A percentile compares a stretch with the other conserved stretches of the same genome.
Conservation (phyloP, 352 stramenopile genomes). For the Phytophthora sansomeana region DNA sequence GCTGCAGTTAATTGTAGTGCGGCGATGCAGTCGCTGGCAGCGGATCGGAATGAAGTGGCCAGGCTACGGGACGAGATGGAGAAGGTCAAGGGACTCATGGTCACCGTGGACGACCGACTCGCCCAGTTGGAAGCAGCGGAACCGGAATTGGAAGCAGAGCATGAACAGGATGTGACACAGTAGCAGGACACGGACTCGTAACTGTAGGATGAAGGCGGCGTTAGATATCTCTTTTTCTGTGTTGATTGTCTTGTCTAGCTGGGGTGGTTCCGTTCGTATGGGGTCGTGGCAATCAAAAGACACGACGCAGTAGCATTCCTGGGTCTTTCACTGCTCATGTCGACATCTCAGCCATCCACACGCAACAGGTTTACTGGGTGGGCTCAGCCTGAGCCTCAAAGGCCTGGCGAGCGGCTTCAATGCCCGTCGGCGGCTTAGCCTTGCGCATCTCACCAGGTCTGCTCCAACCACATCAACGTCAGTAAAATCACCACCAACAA, state of each 20-base stretch:
- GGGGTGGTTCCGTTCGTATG: conserved; percentile 6
- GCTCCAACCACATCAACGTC: conserved; percentile 11
- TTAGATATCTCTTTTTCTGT: conserved; percentile 43
- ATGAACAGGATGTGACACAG: conserved; percentile 9
- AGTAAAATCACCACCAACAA: background rate
- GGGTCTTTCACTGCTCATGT: conserved; percentile 2
- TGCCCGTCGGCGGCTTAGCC: conserved; percentile 66
- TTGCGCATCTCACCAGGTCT: conserved; percentile 89
- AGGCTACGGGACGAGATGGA: conserved; percentile 74
- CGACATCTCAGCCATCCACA: conserved; percentile 21
- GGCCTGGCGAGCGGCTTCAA: conserved; percentile 56
- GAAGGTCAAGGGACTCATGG: conserved; percentile 80
- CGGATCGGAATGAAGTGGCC: conserved; percentile 58
- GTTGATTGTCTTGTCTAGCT: conserved; percentile 31
- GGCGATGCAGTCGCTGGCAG: conserved; percentile 49
- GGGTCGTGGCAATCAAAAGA: conserved; percentile 29
- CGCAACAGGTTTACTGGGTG: conserved; percentile 21
- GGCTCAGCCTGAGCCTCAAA: conserved; percentile 50
- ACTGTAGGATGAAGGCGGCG: conserved; percentile 25
- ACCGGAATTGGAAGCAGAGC: conserved; percentile 48
- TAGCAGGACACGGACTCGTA: conserved; percentile 5
- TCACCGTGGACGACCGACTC: conserved; percentile 78
- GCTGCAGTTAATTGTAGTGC: conserved; percentile 43
- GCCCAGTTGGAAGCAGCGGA: conserved; percentile 62
- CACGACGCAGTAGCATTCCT: background rate